Percentiles rank a stretch among this genome's conserved stretches.
Evolutionary conservation across 257 asterid genomes (phyloP).

Genomic region (Voacanga thouarsii): DNA sequence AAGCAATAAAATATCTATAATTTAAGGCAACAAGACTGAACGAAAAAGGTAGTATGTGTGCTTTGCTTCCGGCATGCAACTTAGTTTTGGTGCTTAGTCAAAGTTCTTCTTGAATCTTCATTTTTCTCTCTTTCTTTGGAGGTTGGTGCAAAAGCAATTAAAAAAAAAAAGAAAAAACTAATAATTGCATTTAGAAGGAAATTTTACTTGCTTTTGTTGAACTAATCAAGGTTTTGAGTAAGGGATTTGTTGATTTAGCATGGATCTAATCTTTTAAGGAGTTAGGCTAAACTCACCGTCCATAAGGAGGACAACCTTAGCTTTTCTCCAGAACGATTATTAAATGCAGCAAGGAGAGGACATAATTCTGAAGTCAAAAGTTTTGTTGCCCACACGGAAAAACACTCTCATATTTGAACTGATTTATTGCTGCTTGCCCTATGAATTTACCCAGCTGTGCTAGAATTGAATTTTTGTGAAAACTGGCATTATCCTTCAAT

Average conservation of each 20-base stretch:
- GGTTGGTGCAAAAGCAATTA: neutral
- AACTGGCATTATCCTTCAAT: too few relatives aligned
- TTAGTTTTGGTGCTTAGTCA: neutral
- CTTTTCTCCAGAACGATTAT: too few relatives aligned
- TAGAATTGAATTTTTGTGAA: too few relatives aligned
- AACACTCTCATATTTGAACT: too few relatives aligned
- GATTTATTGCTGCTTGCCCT: too few relatives aligned
- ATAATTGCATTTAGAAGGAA: neutral
- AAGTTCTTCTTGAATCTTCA: neutral
- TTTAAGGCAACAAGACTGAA: too few relatives aligned
- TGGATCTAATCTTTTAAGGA: neutral
- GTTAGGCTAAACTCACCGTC: neutral
- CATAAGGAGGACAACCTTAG: neutral
- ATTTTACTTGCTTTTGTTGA: neutral
- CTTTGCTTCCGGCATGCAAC: neutral
- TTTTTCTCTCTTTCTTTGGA: neutral
- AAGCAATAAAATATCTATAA: too few relatives aligned
- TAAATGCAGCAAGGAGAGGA: too few relatives aligned
- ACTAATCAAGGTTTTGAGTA: neutral
- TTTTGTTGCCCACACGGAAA: too few relatives aligned
- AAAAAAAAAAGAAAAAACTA: neutral
- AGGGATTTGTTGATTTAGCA: neutral
- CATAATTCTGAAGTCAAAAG: too few relatives aligned
- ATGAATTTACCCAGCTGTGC: too few relatives aligned
- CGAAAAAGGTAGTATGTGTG: neutral